Evolutionary conservation across 1,284 basidiomycete species (phyloP), one percentile per base, ranked within the genome.

Genomic region (Marasmius fiardii): DNA sequence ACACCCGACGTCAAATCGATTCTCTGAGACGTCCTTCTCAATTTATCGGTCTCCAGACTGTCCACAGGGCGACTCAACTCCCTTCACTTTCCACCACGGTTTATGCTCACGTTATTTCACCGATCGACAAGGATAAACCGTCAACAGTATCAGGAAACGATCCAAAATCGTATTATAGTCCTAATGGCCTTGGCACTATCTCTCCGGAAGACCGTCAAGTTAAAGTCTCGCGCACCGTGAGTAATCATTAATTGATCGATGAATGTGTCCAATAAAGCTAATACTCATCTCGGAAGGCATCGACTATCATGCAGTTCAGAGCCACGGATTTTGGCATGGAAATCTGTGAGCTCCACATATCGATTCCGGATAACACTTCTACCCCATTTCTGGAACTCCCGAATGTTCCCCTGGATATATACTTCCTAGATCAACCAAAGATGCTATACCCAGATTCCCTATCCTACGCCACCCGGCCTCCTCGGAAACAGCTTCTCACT

Each of bases 301-400:
- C 60, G 12, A 65, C 65, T 11, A 43, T 67, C 24, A 52, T 61
- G 23, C 64, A 67, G 52, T 67, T 67, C 53, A 56, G 63, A 31
- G 63, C 57, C 5, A 54, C 64, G 23, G 65, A 67, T 53, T 67
- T 56, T 43, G 64, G 64, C 11, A 65, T 67, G 64, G 65, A 65
- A 52, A 52, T 45, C 18, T 67, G 65, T 57, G 55, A 61, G 39
- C 54, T 66, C 7, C 44, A 28, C 14, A n/a, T 49, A n/a, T 23
- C 31, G 20, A 26, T 48, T 23, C 44, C 53, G 5, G 6, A 48
- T 10, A 49, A 26, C 12, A 8, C 24, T 21, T 21, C 39, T 3
- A 21, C 28, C 23, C n/a, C n/a, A 11, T 31, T 10, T 10, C 37
- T 39, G 5, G 12, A 16, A 5, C 12, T 39, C 18, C 37, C 37